A percentile compares a stretch with the other conserved stretches of the same genome.
phyloP scores from a whole-genome alignment of 306 rosid genomes.

The Lagenaria siceraria region DNA sequence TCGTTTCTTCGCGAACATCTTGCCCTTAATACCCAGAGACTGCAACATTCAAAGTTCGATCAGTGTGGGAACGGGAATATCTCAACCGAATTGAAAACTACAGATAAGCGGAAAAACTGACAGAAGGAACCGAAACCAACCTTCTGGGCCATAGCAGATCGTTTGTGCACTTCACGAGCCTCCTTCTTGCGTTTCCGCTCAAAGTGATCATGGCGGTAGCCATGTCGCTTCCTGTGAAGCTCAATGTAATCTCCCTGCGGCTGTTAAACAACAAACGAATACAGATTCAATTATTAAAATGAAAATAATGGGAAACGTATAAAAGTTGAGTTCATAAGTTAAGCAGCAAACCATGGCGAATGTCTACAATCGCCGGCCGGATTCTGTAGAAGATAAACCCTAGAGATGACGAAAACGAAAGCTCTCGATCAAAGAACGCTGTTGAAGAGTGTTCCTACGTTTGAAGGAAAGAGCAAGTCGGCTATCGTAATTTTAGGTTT shows the following conservation, averaged over 20 bases:
- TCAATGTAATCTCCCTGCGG: conserved; percentile 99
- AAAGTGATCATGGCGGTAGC: conserved; percentile 66
- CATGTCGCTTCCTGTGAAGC: conserved; percentile 75
- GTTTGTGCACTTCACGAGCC: conserved; percentile 80
- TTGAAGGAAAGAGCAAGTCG: neutral
- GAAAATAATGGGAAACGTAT: neutral
- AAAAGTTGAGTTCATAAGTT: neutral
- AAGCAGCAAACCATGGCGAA: neutral
- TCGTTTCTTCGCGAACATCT: conserved; percentile 74
- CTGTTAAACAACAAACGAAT: conserved; percentile 18
- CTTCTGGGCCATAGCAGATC: conserved; percentile 71
- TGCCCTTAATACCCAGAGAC: conserved; percentile 77
- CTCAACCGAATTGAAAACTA: neutral
- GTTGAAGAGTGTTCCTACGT: neutral
- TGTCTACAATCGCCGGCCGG: neutral
- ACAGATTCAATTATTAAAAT: neutral
- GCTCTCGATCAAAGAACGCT: neutral
- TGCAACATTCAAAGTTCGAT: conserved; percentile 11
- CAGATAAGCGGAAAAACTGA: neutral
- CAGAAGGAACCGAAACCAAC: conserved; percentile 7
- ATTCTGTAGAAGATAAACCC: neutral
- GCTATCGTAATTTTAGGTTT: neutral
- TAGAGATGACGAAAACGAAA: neutral
- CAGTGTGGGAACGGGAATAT: neutral
- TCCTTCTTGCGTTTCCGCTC: conserved; percentile 91